Evolutionary conservation across 495 filamentous ascomycete species (phyloP), one percentile per base, ranked within the genome.

Genomic region (Penicillium dipodomyicola): DNA sequence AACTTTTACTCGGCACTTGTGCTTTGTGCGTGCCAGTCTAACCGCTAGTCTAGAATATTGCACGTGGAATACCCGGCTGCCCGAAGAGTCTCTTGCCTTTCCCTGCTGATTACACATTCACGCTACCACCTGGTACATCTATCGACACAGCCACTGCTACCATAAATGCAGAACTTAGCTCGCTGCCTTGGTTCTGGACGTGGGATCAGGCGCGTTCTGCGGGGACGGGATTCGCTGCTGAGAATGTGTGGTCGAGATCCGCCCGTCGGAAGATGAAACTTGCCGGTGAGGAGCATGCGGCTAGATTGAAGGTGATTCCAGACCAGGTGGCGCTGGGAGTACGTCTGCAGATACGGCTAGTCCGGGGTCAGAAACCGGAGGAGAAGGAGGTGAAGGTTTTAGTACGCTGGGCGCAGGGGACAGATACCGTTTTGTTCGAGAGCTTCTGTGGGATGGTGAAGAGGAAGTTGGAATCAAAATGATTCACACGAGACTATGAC

Each of bases 381-480:
- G 57, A 57, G 4, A 59, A 71, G 11, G 59, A 65, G 9, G 67
- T 69, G 4, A 54, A 62, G 17, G 73, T 88, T 7, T 54, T 73
- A 8, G 66, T 94, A 3, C 77, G 86, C 32, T 97, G 93, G 93
- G 68, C 88, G 9, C 85, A 86, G 59, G 93, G 93, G 6, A 74
- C 71, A 8, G 90, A 97, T 52, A 72, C 78, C 5, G 82, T 86
- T 6, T 59, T 96, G 4, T 97, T 95, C 70, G 91, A 96, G 72
- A 96, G 92, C 65, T 88, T 97, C 57, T 88, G 85, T 54, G 92
- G 90, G 0, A 89, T 92, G 80, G 49, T 96, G 50, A 84, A 84
- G 61, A 67, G 82, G 53, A 79, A 80, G 56, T n/a, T 80, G 4
- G 68, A 74, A 40, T 63, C 41, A 9, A 49, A 41, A 37, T 59